Conservation (phyloP, 1,284 basidiomycete species). For the Ustilago loliicola region DNA sequence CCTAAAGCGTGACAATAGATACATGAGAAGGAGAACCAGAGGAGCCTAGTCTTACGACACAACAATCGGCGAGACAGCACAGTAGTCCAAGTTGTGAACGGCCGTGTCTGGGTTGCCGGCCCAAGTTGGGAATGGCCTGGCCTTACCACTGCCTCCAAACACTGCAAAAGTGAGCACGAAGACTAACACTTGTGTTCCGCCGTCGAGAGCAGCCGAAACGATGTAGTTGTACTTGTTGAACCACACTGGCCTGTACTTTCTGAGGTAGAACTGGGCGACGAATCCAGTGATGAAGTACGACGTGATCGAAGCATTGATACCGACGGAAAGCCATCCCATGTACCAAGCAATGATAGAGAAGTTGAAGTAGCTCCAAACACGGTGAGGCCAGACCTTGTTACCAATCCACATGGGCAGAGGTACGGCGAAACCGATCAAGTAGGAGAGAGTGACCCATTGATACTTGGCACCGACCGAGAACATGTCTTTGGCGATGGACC, state of each 20-base stretch:
- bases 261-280: slow-evolving; percentile 45
- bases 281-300: slow-evolving; percentile 44
- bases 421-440: slow-evolving; percentile 30
- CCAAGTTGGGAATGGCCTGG: slow-evolving; percentile 47
- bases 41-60: neutral
- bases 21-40: too few species aligned
- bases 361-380: slow-evolving; percentile 46
- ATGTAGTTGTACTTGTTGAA: slow-evolving; percentile 79
- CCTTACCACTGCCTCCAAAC: slow-evolving; percentile 76
- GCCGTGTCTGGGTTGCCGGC: slow-evolving; percentile 37
- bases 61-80: slow-evolving; percentile 20
- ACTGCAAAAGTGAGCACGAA: slow-evolving; percentile 80
- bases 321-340: slow-evolving; percentile 42
- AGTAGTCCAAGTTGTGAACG: slow-evolving; percentile 38
- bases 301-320: slow-evolving; percentile 38
- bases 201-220: slow-evolving; percentile 76
- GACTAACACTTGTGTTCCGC: slow-evolving; percentile 75
- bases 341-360: slow-evolving; percentile 51
- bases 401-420: slow-evolving; percentile 36
- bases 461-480: slow-evolving; percentile 43
- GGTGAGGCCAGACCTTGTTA: slow-evolving; percentile 43
- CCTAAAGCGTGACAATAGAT: too few species aligned
- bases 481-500: slow-evolving; percentile 52
- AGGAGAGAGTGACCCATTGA: slow-evolving; percentile 41
- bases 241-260: slow-evolving; percentile 36